These are phyloP conservation scores for Phyllostachys edulis DNA, from an alignment of 176 grass and related monocot genomes.

Conservation along the genomic window DNA sequence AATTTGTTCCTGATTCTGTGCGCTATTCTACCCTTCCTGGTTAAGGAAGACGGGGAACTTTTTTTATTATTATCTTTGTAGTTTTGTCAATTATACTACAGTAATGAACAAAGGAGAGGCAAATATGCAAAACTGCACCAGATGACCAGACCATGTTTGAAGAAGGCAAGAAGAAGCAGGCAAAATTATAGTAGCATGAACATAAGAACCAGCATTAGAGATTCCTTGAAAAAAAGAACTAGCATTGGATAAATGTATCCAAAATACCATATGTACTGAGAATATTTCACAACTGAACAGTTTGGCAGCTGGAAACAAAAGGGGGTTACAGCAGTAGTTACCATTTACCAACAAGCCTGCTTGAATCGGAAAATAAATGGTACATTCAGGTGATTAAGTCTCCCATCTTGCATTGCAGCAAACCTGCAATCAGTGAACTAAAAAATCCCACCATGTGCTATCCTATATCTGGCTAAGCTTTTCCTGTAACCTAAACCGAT, in stretches of 20 bases:
- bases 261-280: constrained; percentile 34
- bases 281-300: constrained; percentile 15
- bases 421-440: constrained; percentile 36
- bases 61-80: not conserved
- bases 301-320: constrained; percentile 16
- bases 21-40: not conserved
- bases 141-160: not conserved
- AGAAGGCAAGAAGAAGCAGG: no score
- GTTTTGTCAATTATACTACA: not conserved
- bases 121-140: not conserved
- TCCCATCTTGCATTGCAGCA: constrained; percentile 18
- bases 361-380: not conserved
- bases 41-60: not conserved
- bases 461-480: constrained; percentile 40
- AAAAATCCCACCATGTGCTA: constrained; percentile 39
- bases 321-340: constrained; percentile 15
- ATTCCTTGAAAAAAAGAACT: not conserved
- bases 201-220: not conserved
- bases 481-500: constrained; percentile 50
- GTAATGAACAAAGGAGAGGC: not conserved
- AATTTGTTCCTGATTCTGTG: not conserved
- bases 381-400: constrained; percentile 15
- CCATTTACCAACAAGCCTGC: not conserved
- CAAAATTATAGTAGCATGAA: not conserved
- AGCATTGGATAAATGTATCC: not conserved